These are phyloP conservation scores for Mercurialis annua DNA, from an alignment of 345 rosid genomes.

Conservation along the genomic window DNA sequence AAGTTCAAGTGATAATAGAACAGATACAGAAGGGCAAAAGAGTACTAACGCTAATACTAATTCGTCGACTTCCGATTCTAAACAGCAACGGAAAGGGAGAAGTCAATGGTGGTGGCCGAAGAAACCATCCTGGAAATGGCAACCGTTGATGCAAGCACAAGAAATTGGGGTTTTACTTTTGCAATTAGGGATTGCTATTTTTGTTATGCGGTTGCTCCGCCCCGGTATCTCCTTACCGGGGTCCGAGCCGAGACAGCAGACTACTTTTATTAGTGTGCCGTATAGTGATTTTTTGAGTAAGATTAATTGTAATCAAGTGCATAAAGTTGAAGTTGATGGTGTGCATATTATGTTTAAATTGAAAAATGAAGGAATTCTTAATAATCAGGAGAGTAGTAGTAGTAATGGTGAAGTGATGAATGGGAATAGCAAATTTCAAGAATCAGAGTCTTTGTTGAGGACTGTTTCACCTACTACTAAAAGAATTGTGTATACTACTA, in stretches of 20 bases:
- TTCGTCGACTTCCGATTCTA: constrained; percentile 38
- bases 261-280: constrained; percentile 64
- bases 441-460: constrained; percentile 55
- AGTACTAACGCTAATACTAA: constrained; percentile 20
- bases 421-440: constrained; percentile 45
- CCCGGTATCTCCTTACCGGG: constrained; percentile 87
- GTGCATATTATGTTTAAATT: constrained; percentile 80
- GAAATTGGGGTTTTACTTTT: constrained; percentile 73
- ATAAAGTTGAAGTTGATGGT: constrained; percentile 88
- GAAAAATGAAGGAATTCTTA: constrained; percentile 43
- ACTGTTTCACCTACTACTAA: constrained; percentile 56
- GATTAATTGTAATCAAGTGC: constrained; percentile 61
- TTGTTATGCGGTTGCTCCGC: constrained; percentile 78
- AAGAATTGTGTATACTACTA: constrained; percentile 68
- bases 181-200: constrained; percentile 74
- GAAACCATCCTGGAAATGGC: constrained; percentile 69
- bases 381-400: constrained; percentile 28
- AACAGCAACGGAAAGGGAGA: constrained; percentile 44
- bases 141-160: constrained; percentile 71
- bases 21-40: constrained; percentile 41
- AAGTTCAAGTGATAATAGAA: constrained; percentile 29
- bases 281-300: constrained; percentile 83
- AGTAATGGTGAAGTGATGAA: constrained; percentile 31
- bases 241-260: constrained; percentile 67
- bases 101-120: constrained; percentile 65